A percentile compares a stretch with the other conserved stretches of the same genome.
phyloP scores from a whole-genome alignment of 108 stramenopile species.

The Aurantiochytrium sp. region DNA sequence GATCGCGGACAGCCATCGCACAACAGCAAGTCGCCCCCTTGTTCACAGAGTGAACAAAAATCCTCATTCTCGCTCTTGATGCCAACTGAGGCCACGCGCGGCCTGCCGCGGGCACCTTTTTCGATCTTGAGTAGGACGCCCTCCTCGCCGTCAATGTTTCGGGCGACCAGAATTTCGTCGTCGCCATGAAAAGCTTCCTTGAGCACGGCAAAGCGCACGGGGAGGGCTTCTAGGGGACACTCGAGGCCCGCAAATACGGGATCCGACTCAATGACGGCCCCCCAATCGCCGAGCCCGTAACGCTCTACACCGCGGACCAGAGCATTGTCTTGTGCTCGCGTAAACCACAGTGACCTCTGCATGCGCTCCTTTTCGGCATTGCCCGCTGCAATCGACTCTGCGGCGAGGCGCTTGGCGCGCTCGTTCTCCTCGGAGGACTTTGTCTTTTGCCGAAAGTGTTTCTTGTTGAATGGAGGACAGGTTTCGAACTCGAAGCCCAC shows the following conservation, averaged over 20 bases:
- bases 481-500: not conserved
- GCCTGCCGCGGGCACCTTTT: not conserved
- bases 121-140: not conserved
- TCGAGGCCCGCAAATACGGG: not conserved
- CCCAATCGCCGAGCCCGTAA: not conserved
- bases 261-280: not conserved
- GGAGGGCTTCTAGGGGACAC: not conserved
- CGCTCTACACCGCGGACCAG: not conserved
- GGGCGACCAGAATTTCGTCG: not conserved
- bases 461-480: not conserved
- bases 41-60: not conserved
- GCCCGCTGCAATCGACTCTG: not conserved
- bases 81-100: not conserved
- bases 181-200: not conserved
- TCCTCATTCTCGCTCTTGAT: not conserved
- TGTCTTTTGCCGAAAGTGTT: not conserved
- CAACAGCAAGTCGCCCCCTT: not conserved
- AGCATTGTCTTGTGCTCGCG: not conserved
- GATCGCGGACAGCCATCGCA: not conserved
- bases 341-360: not conserved
- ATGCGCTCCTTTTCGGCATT: not conserved
- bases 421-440: not conserved
- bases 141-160: not conserved
- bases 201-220: not conserved
- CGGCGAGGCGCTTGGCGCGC: not conserved